Percentiles rank a stretch among this genome's conserved stretches.
phyloP scores from a whole-genome alignment of 805 yeast species.

The Ogataea parapolymorpha region DNA sequence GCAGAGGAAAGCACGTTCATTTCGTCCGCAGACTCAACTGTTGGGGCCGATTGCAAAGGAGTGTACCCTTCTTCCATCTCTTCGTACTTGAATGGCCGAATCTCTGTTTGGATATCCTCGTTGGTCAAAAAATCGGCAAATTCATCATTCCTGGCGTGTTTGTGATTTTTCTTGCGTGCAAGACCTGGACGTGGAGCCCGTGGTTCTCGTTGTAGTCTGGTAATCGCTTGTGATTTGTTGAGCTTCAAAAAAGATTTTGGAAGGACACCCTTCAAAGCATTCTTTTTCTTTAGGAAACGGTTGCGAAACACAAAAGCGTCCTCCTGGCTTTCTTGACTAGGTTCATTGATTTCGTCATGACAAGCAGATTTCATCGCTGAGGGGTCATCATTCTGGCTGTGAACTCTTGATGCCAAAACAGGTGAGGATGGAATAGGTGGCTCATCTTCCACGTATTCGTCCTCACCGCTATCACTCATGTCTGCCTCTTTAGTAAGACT shows the following conservation, averaged over 20 bases:
- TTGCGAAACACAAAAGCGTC: constrained; percentile 22
- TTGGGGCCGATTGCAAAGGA: neutral
- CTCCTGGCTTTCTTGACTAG: neutral
- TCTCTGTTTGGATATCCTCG: constrained; percentile 2
- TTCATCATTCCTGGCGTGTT: neutral
- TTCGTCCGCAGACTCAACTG: neutral
- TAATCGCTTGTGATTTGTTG: neutral
- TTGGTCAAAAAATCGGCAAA: constrained; percentile 18
- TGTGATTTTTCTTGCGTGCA: constrained; percentile 17
- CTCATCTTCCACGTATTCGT: constrained; percentile 7
- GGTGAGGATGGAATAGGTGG: constrained; percentile 1
- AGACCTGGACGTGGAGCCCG: constrained; percentile 14
- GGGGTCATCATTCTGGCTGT: neutral
- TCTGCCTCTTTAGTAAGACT: constrained; percentile 1
- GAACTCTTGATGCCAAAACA: neutral
- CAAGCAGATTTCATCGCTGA: neutral
- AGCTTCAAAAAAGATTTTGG: constrained; percentile 27
- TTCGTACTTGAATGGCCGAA: constrained; percentile 1
- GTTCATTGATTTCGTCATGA: too few relatives aligned
- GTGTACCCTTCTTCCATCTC: too few relatives aligned
- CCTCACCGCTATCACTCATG: constrained; percentile 1
- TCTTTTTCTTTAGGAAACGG: constrained; percentile 18
- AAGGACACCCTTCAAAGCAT: constrained; percentile 26
- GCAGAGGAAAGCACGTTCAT: constrained; percentile 13
- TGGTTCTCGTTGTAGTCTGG: neutral